Evolutionary conservation across 176 grass and related monocot species (phyloP).

Genomic region (Avena atlantica): DNA sequence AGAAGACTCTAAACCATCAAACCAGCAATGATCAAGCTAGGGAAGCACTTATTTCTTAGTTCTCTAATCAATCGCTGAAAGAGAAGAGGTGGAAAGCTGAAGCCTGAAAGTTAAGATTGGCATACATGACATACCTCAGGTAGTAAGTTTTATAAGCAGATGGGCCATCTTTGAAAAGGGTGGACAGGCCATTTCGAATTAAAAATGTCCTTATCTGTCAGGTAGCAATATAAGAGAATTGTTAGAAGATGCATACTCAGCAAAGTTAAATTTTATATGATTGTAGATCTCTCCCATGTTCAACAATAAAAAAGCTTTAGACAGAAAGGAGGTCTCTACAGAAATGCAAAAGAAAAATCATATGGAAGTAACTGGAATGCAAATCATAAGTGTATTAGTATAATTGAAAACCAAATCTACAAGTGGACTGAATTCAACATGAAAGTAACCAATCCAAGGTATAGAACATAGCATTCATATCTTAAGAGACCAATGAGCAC

Average conservation of each 20-base stretch:
- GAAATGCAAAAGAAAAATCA: slow-evolving; percentile 14
- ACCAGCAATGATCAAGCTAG: not conserved
- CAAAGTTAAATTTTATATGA: slow-evolving; percentile 5
- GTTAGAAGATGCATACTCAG: slow-evolving; percentile 41
- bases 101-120: slow-evolving; percentile 13
- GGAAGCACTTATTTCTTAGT: not conserved
- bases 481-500: slow-evolving; percentile 1
- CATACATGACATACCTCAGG: slow-evolving; percentile 63
- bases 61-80: slow-evolving; percentile 24
- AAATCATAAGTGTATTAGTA: not conserved
- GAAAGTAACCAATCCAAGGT: slow-evolving; percentile 17
- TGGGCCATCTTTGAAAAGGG: slow-evolving; percentile 91
- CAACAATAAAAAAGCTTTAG: slow-evolving; percentile 26
- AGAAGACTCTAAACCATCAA: slow-evolving; percentile 4
- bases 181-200: slow-evolving; percentile 92
- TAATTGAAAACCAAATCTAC: slow-evolving; percentile 24
- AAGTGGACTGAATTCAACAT: slow-evolving; percentile 8
- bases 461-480: slow-evolving; percentile 20
- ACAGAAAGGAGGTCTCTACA: not conserved
- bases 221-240: slow-evolving; percentile 41
- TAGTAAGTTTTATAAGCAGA: slow-evolving; percentile 94
- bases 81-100: slow-evolving; percentile 17
- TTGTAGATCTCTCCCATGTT: not conserved
- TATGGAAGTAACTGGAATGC: slow-evolving; percentile 16
- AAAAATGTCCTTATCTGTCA: slow-evolving; percentile 94